Percentiles rank a stretch among this genome's conserved stretches.
phyloP scores from a whole-genome alignment of 2,329 filamentous ascomycete genomes.

The Thielaviopsis euricoi region DNA sequence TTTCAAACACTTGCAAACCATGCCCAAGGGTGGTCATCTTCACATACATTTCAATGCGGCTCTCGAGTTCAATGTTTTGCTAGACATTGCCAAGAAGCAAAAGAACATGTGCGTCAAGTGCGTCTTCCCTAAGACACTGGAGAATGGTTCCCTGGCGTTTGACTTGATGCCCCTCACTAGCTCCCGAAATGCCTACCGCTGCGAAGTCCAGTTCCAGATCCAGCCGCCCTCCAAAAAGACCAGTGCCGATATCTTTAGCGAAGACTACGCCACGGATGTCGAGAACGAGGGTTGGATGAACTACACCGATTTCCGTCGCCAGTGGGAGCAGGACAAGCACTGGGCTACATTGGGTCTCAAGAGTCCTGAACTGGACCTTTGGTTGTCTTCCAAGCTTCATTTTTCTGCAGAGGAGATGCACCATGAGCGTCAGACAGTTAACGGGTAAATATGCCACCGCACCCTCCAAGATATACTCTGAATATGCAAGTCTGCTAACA shows the following conservation, averaged over 20 bases:
- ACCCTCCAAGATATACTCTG: not conserved
- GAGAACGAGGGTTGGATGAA: constrained; percentile 1
- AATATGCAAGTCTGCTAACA: not conserved
- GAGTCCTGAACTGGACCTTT: constrained; percentile 21
- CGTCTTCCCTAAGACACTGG: constrained; percentile 25
- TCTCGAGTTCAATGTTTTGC: constrained; percentile 40
- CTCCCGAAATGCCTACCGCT: constrained; percentile 29
- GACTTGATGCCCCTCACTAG: constrained; percentile 24
- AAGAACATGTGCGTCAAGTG: constrained; percentile 55
- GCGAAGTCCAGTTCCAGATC: constrained; percentile 48
- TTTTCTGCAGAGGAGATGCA: constrained; percentile 46
- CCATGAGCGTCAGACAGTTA: constrained; percentile 28
- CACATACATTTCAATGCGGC: constrained; percentile 71
- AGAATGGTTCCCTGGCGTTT: constrained; percentile 3
- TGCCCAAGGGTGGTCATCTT: constrained; percentile 58
- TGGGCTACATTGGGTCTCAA: not conserved
- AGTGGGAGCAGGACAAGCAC: not conserved
- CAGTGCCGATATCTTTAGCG: constrained; percentile 30
- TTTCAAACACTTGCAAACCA: constrained; percentile 23
- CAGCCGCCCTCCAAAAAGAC: constrained; percentile 16
- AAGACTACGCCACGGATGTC: constrained; percentile 21
- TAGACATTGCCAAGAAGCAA: constrained; percentile 38
- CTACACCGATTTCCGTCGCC: not conserved
- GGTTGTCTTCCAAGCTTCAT: constrained; percentile 45
- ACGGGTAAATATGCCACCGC: constrained; percentile 35